Percentiles rank a stretch among this genome's conserved stretches.
These are phyloP conservation scores for Posidonia oceanica DNA, from an alignment of 116 monocot species.

Conservation along the genomic window DNA sequence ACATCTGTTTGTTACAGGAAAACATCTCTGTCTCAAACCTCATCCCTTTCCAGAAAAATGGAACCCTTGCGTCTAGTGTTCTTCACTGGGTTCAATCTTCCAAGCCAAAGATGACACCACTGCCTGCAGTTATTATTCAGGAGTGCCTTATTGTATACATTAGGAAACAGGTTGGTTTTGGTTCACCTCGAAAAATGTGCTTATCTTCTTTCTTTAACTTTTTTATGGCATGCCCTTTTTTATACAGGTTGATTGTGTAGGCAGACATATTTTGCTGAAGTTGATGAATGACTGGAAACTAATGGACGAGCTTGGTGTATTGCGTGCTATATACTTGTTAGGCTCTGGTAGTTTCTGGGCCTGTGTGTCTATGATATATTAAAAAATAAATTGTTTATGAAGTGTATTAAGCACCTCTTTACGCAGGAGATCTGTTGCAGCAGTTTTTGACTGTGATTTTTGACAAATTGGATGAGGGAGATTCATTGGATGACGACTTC, in stretches of 20 bases:
- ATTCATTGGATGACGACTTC: conserved; percentile 94
- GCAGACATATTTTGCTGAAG: conserved; percentile 63
- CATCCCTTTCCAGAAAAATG: conserved; percentile 80
- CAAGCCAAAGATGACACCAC: conserved; percentile 30
- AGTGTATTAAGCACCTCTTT: background rate
- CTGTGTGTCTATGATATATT: background rate
- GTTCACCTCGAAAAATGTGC: background rate
- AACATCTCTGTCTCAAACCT: conserved; percentile 48
- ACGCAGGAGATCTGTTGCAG: conserved; percentile 82
- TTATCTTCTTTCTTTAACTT: background rate
- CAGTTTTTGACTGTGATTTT: conserved; percentile 66
- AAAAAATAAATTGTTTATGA: background rate
- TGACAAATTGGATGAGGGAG: conserved; percentile 69
- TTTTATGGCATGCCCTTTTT: background rate
- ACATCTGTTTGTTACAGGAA: conserved; percentile 36
- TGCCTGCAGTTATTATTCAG: conserved; percentile 63
- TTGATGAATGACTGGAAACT: conserved; percentile 90
- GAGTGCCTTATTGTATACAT: conserved; percentile 64
- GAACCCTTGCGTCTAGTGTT: conserved; percentile 65
- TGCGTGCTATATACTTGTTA: conserved; percentile 85
- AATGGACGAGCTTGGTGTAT: conserved; percentile 80
- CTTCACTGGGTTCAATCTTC: conserved; percentile 48
- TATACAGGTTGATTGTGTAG: conserved; percentile 72
- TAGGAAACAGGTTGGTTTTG: conserved; percentile 49
- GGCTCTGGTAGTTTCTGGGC: conserved; percentile 63